Evolutionary conservation across 2,329 filamentous ascomycete species (phyloP).

Genomic region (Exophiala oligosperma): DNA sequence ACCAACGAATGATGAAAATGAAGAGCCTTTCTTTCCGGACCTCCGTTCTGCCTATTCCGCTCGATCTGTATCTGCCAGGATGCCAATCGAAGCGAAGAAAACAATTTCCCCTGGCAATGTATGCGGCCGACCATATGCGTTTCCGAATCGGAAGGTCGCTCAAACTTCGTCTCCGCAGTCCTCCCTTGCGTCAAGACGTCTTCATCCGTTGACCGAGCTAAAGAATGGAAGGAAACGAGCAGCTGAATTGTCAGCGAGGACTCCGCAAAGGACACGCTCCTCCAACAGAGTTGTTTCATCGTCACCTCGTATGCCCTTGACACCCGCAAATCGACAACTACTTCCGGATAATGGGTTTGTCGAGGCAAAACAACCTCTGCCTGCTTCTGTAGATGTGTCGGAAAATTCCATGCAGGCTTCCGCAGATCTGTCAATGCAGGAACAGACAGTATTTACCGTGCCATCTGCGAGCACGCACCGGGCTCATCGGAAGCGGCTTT

Average conservation of each 20-base stretch:
- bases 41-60: not conserved
- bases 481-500: constrained; percentile 55
- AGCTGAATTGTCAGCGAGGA: not conserved
- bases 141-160: not conserved
- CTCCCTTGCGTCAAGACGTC: not conserved
- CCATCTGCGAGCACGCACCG: no score
- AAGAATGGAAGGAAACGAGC: constrained; percentile 10
- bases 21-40: not conserved
- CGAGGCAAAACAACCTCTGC: no score
- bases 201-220: constrained; percentile 7
- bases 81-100: not conserved
- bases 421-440: no score
- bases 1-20: constrained; percentile 16
- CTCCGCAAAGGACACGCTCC: not conserved
- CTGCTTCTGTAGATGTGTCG: no score
- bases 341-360: no score
- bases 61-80: not conserved
- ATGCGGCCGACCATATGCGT: not conserved
- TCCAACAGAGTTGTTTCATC: not conserved
- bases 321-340: no score
- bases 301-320: not conserved
- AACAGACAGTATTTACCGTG: not conserved
- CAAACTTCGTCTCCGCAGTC: not conserved
- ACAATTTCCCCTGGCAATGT: not conserved
- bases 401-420: no score